A percentile compares a stretch with the other conserved stretches of the same genome.
phyloP scores from a whole-genome alignment of 2,329 filamentous ascomycete species.

The Alternaria consortialis region DNA sequence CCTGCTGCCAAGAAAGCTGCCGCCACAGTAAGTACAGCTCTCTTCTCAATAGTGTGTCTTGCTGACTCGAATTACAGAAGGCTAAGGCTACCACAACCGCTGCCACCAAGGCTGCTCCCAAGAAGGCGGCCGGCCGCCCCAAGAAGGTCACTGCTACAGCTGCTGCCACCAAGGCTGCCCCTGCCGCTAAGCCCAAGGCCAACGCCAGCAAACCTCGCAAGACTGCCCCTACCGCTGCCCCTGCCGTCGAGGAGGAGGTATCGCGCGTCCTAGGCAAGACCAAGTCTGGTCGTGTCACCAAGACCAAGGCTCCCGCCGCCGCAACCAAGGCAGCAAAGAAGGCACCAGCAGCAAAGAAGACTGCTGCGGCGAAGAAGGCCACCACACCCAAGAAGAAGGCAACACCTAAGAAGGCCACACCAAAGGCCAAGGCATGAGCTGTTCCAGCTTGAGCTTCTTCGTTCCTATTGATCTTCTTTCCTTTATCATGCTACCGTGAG shows the following conservation, averaged over 20 bases:
- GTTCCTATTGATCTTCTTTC: slow-evolving; percentile 42
- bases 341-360: slow-evolving; percentile 51
- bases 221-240: slow-evolving; percentile 61
- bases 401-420: slow-evolving; percentile 58
- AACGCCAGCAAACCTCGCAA: slow-evolving; percentile 60
- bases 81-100: slow-evolving; percentile 37
- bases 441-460: slow-evolving; percentile 20
- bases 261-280: slow-evolving; percentile 76
- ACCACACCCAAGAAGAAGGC: slow-evolving; percentile 59
- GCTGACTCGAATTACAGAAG: slow-evolving; percentile 37
- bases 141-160: slow-evolving; percentile 35
- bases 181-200: slow-evolving; percentile 52
- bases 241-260: slow-evolving; percentile 73
- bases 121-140: slow-evolving; percentile 30
- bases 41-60: neutral
- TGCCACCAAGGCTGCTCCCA: slow-evolving; percentile 30
- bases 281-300: slow-evolving; percentile 85
- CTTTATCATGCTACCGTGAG: slow-evolving; percentile 21
- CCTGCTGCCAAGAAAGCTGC: slow-evolving; percentile 35
- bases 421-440: slow-evolving; percentile 48
- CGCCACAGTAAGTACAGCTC: slow-evolving; percentile 31
- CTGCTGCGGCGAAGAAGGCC: slow-evolving; percentile 53
- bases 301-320: slow-evolving; percentile 64
- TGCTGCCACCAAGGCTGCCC: slow-evolving; percentile 40
- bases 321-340: slow-evolving; percentile 41